Conservation (phyloP, 139 green algal species). For the Coccomyxa sp. region DNA sequence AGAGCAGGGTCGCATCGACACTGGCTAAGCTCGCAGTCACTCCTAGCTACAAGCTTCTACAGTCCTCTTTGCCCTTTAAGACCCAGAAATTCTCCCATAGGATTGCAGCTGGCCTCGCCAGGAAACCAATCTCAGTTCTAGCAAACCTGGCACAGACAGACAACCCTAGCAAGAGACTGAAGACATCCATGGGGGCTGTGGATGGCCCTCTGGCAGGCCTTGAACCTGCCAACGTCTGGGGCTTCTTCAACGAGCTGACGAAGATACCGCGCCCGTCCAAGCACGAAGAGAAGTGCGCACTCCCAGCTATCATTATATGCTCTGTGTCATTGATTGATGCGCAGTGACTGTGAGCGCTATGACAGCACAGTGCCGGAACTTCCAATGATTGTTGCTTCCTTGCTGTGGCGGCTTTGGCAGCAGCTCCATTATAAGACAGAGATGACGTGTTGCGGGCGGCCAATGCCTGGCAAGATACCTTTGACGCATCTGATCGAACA, state of each 20-base stretch:
- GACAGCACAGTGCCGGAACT: too few relatives aligned
- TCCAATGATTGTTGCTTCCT: neutral
- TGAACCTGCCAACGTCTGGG: slow-evolving; percentile 35
- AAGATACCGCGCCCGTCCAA: slow-evolving; percentile 58
- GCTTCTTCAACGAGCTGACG: slow-evolving; percentile 33
- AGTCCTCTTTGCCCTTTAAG: neutral
- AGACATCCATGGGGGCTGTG: too few relatives aligned
- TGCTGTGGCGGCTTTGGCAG: neutral
- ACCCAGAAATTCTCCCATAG: neutral
- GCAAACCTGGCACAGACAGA: neutral
- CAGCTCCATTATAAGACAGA: neutral
- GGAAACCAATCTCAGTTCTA: neutral
- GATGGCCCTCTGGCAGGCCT: slow-evolving; percentile 1
- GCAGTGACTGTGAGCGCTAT: neutral
- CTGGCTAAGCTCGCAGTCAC: too few relatives aligned
- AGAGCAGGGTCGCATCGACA: too few relatives aligned
- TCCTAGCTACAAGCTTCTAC: too few relatives aligned
- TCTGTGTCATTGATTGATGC: too few relatives aligned
- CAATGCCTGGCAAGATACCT: neutral
- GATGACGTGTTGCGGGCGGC: neutral
- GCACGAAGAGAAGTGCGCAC: slow-evolving; percentile 47
- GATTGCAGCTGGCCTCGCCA: neutral
- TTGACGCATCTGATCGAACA: neutral
- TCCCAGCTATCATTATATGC: too few relatives aligned
- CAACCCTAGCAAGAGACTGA: neutral